Conservation (phyloP, 2,329 filamentous ascomycete species). For the Sclerotinia sclerotiorum region DNA sequence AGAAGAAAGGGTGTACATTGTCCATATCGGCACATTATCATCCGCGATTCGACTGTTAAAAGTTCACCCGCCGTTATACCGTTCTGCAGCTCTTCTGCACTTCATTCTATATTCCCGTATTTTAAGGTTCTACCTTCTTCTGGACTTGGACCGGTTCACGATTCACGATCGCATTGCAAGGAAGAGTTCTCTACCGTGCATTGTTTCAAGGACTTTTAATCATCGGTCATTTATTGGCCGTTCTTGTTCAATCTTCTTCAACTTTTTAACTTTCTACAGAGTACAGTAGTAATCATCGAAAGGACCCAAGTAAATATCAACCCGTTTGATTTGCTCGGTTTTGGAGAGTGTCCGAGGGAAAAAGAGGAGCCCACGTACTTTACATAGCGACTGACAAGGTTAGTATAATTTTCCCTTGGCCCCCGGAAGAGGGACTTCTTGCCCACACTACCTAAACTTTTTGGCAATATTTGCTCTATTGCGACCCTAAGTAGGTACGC, state of each 20-base stretch:
- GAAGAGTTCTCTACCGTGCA: background rate
- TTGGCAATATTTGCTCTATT: background rate
- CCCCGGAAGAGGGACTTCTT: background rate
- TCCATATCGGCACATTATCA: background rate
- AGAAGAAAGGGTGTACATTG: background rate
- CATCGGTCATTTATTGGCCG: background rate
- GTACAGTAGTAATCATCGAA: background rate
- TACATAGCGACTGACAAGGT: background rate
- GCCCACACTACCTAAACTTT: background rate
- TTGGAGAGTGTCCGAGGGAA: background rate
- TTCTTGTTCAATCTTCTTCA: background rate
- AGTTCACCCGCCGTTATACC: background rate
- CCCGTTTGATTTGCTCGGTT: conserved; percentile 7
- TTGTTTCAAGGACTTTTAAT: background rate
- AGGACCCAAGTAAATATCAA: background rate
- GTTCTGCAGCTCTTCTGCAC: background rate
- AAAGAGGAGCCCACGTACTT: background rate
- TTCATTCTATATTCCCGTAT: background rate
- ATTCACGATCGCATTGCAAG: background rate
- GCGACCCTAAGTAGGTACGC: background rate
- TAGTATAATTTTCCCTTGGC: background rate
- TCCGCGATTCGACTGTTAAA: background rate
- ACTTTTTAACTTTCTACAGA: background rate
- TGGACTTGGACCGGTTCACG: background rate
- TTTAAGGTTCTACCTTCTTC: background rate